Evolutionary conservation across 2,329 filamentous ascomycete genomes (phyloP).

Genomic region (Chaetomium sp.): DNA sequence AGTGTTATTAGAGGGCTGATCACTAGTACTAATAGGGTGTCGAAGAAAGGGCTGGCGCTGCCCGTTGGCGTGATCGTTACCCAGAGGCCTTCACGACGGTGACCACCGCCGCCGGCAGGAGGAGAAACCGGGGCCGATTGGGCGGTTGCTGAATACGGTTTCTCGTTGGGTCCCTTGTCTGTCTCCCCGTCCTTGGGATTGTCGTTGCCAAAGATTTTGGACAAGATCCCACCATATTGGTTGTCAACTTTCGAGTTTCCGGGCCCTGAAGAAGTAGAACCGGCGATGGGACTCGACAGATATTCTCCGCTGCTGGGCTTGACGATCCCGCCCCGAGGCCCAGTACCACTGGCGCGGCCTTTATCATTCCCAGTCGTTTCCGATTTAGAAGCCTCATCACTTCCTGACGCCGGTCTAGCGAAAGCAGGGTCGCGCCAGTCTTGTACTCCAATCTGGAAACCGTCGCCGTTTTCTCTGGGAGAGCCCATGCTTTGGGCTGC

Average conservation of each 20-base stretch:
- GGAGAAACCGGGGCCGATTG: conserved; percentile 21
- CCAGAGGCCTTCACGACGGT: conserved; percentile 68
- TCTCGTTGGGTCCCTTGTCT: conserved; percentile 26
- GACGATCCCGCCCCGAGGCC: conserved; percentile 58
- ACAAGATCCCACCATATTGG: conserved; percentile 34
- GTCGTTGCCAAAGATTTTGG: conserved; percentile 45
- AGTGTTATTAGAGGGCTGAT: conserved; percentile 88
- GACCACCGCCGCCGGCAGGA: conserved; percentile 25
- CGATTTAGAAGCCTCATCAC: conserved; percentile 13
- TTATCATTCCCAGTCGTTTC: neutral
- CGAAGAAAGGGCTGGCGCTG: conserved; percentile 87
- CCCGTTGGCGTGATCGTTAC: conserved; percentile 91
- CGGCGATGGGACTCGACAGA: conserved; percentile 24
- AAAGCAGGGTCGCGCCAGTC: conserved; percentile 80
- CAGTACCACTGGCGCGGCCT: conserved; percentile 26
- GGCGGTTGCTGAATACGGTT: conserved; percentile 19
- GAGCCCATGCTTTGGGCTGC: conserved; percentile 28
- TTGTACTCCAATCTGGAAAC: conserved; percentile 76
- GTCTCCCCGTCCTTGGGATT: conserved; percentile 29
- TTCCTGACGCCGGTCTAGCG: conserved; percentile 36
- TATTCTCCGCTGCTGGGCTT: conserved; percentile 71
- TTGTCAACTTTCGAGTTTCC: conserved; percentile 13
- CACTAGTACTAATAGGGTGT: conserved; percentile 93
- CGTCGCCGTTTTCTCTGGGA: conserved; percentile 40
- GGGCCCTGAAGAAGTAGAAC: conserved; percentile 1